These are phyloP conservation scores for Leccinum rimulosum DNA, from an alignment of 768 basidiomycete genomes.

Conservation along the genomic window DNA sequence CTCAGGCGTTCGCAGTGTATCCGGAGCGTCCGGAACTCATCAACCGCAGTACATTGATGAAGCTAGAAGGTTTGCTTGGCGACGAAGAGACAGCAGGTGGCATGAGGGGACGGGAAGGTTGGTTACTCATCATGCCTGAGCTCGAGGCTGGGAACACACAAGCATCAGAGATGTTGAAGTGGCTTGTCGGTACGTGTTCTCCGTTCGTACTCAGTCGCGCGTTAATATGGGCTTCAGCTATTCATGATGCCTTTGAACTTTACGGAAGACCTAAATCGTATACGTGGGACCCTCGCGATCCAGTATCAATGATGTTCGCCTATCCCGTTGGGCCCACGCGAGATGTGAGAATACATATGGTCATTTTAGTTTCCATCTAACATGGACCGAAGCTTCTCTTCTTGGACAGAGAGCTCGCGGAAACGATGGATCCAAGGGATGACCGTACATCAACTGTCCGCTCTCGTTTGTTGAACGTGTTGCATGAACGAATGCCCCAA, in stretches of 20 bases:
- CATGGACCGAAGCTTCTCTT: conserved; percentile 63
- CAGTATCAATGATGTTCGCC: conserved; percentile 84
- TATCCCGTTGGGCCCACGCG: conserved; percentile 85
- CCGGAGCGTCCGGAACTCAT: conserved; percentile 95
- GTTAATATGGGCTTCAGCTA: conserved; percentile 41
- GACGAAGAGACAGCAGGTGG: conserved; percentile 68
- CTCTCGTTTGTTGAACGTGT: conserved; percentile 56
- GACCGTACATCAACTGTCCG: conserved; percentile 74
- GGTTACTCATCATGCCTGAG: conserved; percentile 91
- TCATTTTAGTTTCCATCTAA: conserved; percentile 13
- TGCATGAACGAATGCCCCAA: conserved; percentile 61
- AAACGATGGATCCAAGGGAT: conserved; percentile 72
- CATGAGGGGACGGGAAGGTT: conserved; percentile 75
- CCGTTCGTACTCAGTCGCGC: neutral
- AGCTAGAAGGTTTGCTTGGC: conserved; percentile 82
- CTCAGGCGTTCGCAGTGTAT: conserved; percentile 92
- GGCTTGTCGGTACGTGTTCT: conserved; percentile 71
- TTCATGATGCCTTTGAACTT: conserved; percentile 84
- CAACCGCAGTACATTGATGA: conserved; percentile 84
- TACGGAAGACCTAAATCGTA: conserved; percentile 87
- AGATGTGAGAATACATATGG: conserved; percentile 55
- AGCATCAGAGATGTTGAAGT: conserved; percentile 83
- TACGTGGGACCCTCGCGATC: conserved; percentile 87
- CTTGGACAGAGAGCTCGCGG: conserved; percentile 80
- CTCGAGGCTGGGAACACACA: conserved; percentile 58